Evolutionary conservation across 257 asterid species (phyloP).

Genomic region (Nyctanthes arbortristis): DNA sequence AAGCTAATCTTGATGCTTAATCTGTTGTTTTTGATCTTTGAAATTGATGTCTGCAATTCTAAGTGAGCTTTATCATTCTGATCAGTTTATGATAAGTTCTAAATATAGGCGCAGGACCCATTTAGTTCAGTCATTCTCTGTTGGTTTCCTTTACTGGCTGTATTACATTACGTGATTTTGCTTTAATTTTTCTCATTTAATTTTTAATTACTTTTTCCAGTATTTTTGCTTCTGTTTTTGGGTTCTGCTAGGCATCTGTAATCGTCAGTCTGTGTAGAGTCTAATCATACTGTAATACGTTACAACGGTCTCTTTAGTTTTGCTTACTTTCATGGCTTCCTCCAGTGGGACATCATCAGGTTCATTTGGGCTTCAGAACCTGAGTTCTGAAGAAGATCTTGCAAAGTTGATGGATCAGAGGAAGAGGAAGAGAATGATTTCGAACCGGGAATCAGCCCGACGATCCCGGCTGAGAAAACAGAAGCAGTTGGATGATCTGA

Average conservation of each 20-base stretch:
- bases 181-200: conserved; percentile 49
- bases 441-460: conserved; percentile 94
- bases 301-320: too few species aligned
- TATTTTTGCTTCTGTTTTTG: too few species aligned
- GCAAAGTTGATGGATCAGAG: conserved; percentile 65
- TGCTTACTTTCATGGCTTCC: conserved; percentile 69
- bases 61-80: conserved; percentile 51
- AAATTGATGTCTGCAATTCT: conserved; percentile 63
- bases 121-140: conserved; percentile 61
- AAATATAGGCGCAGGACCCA: conserved; percentile 66
- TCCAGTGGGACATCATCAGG: conserved; percentile 70
- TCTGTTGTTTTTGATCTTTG: conserved; percentile 38
- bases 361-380: conserved; percentile 54
- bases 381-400: conserved; percentile 69
- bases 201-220: too few species aligned
- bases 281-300: neutral
- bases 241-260: conserved; percentile 38
- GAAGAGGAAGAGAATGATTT: conserved; percentile 80
- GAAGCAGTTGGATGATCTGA: conserved; percentile 77
- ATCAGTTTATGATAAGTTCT: conserved; percentile 60
- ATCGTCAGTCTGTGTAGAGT: neutral
- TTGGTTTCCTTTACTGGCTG: conserved; percentile 80
- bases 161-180: conserved; percentile 77
- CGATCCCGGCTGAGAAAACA: conserved; percentile 87
- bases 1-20: conserved; percentile 39